Evolutionary conservation across 345 rosid genomes (phyloP), one percentile per base, ranked within the genome.

Genomic region (Eucalyptus dawsonii): DNA sequence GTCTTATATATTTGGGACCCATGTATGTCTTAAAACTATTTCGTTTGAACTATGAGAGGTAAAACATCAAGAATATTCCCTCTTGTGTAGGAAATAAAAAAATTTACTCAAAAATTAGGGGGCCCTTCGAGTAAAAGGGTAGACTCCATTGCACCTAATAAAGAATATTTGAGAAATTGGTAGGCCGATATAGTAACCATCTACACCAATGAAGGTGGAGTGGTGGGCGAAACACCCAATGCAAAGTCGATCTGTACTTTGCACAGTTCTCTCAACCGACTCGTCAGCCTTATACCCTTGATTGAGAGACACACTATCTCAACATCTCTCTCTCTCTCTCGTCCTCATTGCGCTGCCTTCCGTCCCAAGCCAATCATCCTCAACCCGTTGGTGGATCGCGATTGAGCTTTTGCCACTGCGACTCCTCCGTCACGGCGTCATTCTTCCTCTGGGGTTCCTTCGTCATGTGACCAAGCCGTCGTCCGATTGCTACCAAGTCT

Each of bases 1-100:
- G 12, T 22, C 62, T 56, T 1, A 4, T 56, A 56, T 24, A 0
- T 1, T 19, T 53, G 0, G 25, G 0, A 53, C 0, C 10, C 0
- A 0, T 1, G 25, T 53, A 8, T 53, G 25, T 8, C 0, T 53
- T 8, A 53, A 53, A 53, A 53, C 1, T 8, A 0, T 53, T 53
- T 53, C 0, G 1, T 8, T 2, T 53, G 11, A 53, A 53, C 11
- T 53, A 0, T 19, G 0, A 53, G 10, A 19, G 1, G 0, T 53
- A 53, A 53, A 53, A 53, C 0, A 53, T 53, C 11, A 0, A 53
- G 2, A 0, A 19, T 19, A 8, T 8, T 53, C 5, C 5, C 10
- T 7, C 11, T 0, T 8, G 0, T 1, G 0, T 19, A 1, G 5
- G 58, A 0, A 3, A 53, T 24, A 53, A 8, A 53, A 3, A 1